Evolutionary conservation across 139 green algal genomes (phyloP).

Genomic region (Tetraselmis chui): DNA sequence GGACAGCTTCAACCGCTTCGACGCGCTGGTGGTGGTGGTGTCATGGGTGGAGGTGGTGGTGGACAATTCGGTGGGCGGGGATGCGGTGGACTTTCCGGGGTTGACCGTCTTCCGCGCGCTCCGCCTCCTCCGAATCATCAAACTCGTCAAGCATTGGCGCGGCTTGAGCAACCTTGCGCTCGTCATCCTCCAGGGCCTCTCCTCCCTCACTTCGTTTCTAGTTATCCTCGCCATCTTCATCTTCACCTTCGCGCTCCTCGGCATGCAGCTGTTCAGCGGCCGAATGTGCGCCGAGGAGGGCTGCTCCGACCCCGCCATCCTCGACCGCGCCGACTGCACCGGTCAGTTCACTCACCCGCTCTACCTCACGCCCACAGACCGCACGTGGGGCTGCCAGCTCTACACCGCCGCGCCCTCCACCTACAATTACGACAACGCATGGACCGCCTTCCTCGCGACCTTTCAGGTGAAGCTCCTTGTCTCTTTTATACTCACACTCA

Average conservation of each 20-base stretch:
- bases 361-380: neutral
- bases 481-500: no score
- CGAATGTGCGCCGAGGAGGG: neutral
- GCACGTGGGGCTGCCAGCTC: neutral
- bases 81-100: neutral
- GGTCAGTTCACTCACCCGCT: neutral
- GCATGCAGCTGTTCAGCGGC: conserved; percentile 25
- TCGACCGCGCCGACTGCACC: neutral
- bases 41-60: neutral
- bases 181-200: neutral
- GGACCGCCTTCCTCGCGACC: neutral
- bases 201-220: conserved; percentile 17
- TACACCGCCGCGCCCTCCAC: neutral
- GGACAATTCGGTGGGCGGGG: neutral
- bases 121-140: conserved; percentile 27
- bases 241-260: conserved; percentile 32
- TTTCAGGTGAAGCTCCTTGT: neutral
- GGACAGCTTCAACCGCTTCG: neutral
- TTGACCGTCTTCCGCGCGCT: conserved; percentile 24
- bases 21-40: neutral
- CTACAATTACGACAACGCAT: conserved; percentile 11
- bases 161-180: conserved; percentile 19
- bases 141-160: conserved; percentile 15
- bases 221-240: conserved; percentile 30
- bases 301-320: neutral